These are phyloP conservation scores for Coemansia sp. DNA, from an alignment of 192 early-diverging fungal species.

Conservation along the genomic window DNA sequence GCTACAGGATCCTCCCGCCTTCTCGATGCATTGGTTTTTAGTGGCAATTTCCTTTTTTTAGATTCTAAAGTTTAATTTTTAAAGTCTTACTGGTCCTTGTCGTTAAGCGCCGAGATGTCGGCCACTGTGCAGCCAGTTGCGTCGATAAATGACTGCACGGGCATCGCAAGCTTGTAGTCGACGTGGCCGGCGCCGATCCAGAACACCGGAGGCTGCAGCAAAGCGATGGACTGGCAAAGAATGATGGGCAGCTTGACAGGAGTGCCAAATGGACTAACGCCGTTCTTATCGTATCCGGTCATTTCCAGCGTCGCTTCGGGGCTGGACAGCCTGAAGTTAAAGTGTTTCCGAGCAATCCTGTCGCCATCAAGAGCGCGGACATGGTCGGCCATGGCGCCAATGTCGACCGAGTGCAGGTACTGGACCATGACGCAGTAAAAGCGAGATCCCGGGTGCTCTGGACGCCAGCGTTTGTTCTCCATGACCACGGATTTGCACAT, in stretches of 20 bases:
- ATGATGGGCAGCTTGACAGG: slow-evolving; percentile 60
- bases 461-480: slow-evolving; percentile 79
- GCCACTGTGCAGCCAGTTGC: slow-evolving; percentile 24
- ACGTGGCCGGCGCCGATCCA: slow-evolving; percentile 80
- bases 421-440: slow-evolving; percentile 71
- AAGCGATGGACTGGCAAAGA: slow-evolving; percentile 59
- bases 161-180: slow-evolving; percentile 80
- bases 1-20: too few relatives aligned
- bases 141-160: slow-evolving; percentile 60
- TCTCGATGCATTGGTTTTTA: too few relatives aligned
- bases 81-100: not conserved
- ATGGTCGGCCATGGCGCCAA: slow-evolving; percentile 61
- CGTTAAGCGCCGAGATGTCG: slow-evolving; percentile 20
- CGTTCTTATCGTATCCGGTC: slow-evolving; percentile 71
- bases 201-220: slow-evolving; percentile 64
- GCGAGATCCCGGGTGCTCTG: slow-evolving; percentile 51
- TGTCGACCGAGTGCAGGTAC: slow-evolving; percentile 60
- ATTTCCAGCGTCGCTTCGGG: slow-evolving; percentile 59
- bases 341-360: slow-evolving; percentile 64
- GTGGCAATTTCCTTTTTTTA: too few relatives aligned
- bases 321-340: slow-evolving; percentile 73
- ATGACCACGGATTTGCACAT: slow-evolving; percentile 88
- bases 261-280: slow-evolving; percentile 70
- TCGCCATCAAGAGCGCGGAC: slow-evolving; percentile 57
- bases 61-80: too few relatives aligned